Evolutionary conservation across 495 filamentous ascomycete species (phyloP), one percentile per base, ranked within the genome.

Genomic region (Lepraria neglecta): DNA sequence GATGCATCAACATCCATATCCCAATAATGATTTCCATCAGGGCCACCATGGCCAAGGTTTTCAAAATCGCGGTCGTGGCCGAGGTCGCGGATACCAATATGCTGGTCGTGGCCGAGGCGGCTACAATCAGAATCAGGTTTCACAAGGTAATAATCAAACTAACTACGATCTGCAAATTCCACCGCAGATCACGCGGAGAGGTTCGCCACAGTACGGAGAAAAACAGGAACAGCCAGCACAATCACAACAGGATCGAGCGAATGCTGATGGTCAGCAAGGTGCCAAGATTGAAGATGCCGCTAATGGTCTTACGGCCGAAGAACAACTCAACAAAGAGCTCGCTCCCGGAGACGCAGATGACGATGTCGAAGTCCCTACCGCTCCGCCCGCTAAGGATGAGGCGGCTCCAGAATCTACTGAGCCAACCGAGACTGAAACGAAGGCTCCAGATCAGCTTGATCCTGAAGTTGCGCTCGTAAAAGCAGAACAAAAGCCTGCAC

Each of bases 61-160:
- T 69, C 75, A 76, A 63, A 80, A 82, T 72, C 77, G 83, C 69
- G 78, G 80, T 64, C 83, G 87, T 59, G 87, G 88, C 65, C 83
- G 87, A 58, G 83, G 87, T 57, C 84, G 87, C 64, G 84, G 84
- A 42, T 76, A 75, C 62, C 73, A 67, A 38, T 68, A 75, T 60
- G 72, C 71, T 66, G 78, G 80, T 62, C 75, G 78, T 61, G 82
- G 82, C 60, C 80, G 82, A 46, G 82, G 79, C 43, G 79, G 78
- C 24, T 82, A 76, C 65, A 67, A 73, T 56, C 76, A 74, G 15
- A 69, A 64, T 64, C 71, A 58, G 67, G 72, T 66, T 43, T 62
- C 61, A 55, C 64, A 63, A 63, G 60, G 55, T 57, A 58, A 62
- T 61, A 71, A 73, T 67, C 72, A 71, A 48, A 65, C 73, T 76